Percentiles rank a stretch among this genome's conserved stretches.
Conservation (phyloP, 75 land plant genomes). For the Sequoia sempervirens region DNA sequence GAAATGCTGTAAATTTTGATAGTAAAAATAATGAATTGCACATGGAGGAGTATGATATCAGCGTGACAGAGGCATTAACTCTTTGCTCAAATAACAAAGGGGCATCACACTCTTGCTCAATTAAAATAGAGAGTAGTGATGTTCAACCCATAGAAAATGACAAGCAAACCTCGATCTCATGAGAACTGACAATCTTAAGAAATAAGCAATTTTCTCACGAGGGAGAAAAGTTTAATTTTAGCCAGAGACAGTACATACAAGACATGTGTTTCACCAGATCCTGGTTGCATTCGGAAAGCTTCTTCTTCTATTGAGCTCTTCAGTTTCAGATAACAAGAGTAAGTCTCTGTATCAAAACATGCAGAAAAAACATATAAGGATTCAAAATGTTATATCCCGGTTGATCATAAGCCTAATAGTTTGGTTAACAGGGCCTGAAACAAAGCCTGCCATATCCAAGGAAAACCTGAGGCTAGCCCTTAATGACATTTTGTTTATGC, state of each 20-base stretch:
- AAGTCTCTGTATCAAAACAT: slow-evolving; percentile 50
- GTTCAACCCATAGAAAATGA: background rate
- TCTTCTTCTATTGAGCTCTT: slow-evolving; percentile 77
- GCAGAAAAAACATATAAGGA: background rate
- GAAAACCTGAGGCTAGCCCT: background rate
- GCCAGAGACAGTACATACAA: slow-evolving; percentile 53
- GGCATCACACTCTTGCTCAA: background rate
- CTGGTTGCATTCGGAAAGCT: slow-evolving; percentile 70
- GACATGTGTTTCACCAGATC: slow-evolving; percentile 73
- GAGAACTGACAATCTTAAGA: background rate
- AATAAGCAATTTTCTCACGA: background rate
- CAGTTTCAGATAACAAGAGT: slow-evolving; percentile 64
- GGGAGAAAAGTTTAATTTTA: background rate
- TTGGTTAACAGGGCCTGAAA: background rate
- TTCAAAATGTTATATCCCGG: background rate
- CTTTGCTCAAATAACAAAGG: background rate
- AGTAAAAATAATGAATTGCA: background rate
- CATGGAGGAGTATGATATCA: background rate
- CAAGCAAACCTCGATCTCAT: background rate
- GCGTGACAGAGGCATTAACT: background rate
- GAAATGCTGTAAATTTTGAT: background rate
- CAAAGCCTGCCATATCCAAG: background rate
- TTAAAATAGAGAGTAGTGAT: background rate
- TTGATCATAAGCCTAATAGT: background rate
- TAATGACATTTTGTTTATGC: background rate